Percentiles rank a stretch among this genome's conserved stretches.
Conservation (phyloP, 2,329 filamentous ascomycete species). For the Pseudogymnoascus sp. region DNA sequence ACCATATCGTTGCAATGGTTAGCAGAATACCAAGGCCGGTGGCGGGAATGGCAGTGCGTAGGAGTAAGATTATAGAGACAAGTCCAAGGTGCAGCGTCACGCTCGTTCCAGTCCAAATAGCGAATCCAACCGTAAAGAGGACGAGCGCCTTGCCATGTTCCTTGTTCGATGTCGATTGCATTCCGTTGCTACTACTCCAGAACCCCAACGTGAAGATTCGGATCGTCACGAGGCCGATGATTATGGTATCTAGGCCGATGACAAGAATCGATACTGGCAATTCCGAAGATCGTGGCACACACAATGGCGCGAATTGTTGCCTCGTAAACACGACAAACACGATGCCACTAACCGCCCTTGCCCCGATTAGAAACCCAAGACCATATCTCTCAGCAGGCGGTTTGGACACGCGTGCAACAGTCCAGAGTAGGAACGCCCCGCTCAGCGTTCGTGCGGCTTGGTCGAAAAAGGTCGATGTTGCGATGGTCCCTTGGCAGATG, state of each 20-base stretch:
- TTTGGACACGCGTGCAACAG: slow-evolving; percentile 24
- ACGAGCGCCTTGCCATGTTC: slow-evolving; percentile 24
- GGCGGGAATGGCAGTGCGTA: slow-evolving; percentile 27
- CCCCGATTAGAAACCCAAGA: slow-evolving; percentile 24
- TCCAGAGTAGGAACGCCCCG: slow-evolving; percentile 30
- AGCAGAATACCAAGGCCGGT: slow-evolving; percentile 25
- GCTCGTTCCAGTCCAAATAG: slow-evolving; percentile 27
- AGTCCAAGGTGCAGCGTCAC: slow-evolving; percentile 29
- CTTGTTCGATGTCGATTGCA: slow-evolving; percentile 14
- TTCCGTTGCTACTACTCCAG: slow-evolving; percentile 17
- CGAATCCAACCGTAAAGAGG: slow-evolving; percentile 22
- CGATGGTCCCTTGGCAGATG: slow-evolving; percentile 24
- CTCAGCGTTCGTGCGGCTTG: slow-evolving; percentile 27
- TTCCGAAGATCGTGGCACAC: slow-evolving; percentile 25
- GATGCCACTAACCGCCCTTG: slow-evolving; percentile 25
- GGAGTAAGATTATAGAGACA: slow-evolving; percentile 21
- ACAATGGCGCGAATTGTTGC: slow-evolving; percentile 26
- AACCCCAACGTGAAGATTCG: slow-evolving; percentile 21
- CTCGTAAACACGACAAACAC: slow-evolving; percentile 27
- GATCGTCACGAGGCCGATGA: slow-evolving; percentile 24
- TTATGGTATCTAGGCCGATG: slow-evolving; percentile 25
- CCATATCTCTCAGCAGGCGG: slow-evolving; percentile 22
- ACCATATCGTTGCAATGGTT: slow-evolving; percentile 25
- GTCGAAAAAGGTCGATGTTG: slow-evolving; percentile 27
- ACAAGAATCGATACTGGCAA: slow-evolving; percentile 26